Evolutionary conservation across 2,329 filamentous ascomycete genomes (phyloP).

Genomic region (Aspergillus melleus): DNA sequence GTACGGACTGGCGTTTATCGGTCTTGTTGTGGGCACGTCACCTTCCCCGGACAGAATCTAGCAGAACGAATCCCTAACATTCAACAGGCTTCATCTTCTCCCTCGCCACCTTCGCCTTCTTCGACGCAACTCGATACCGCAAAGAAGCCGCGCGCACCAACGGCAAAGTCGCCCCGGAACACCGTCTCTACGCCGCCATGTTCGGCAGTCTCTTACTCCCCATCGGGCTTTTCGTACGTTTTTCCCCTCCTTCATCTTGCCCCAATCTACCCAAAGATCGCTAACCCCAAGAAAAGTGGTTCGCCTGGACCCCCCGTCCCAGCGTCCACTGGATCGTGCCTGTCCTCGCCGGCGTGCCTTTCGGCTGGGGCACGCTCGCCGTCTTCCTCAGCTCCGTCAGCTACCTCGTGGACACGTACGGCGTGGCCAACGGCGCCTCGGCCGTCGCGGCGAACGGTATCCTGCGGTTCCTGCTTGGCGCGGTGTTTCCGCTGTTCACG

Average conservation of each 20-base stretch:
- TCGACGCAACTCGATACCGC: background rate
- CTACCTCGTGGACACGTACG: conserved; percentile 70
- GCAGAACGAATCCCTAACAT: conserved; percentile 16
- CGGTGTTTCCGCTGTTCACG: conserved; percentile 73
- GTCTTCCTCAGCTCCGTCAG: conserved; percentile 75
- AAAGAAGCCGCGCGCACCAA: background rate
- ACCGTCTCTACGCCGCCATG: background rate
- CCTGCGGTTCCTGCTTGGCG: conserved; percentile 60
- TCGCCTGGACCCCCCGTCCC: conserved; percentile 73
- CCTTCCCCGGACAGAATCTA: no score
- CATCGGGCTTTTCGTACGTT: background rate
- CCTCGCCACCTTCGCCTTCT: conserved; percentile 31
- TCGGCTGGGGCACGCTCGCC: conserved; percentile 67
- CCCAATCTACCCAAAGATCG: no score
- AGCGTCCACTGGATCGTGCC: conserved; percentile 73
- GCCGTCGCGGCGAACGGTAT: conserved; percentile 49
- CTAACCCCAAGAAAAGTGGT: conserved; percentile 45
- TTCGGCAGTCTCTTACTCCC: background rate
- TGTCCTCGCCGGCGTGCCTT: conserved; percentile 70
- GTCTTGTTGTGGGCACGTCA: conserved; percentile 31
- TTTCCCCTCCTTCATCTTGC: conserved; percentile 13
- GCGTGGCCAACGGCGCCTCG: conserved; percentile 38
- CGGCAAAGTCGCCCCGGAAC: background rate
- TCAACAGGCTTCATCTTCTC: conserved; percentile 30
- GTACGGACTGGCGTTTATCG: conserved; percentile 71